These are phyloP conservation scores for Arachnomyces sp. DNA, from an alignment of 2,329 filamentous ascomycete species.

Conservation along the genomic window DNA sequence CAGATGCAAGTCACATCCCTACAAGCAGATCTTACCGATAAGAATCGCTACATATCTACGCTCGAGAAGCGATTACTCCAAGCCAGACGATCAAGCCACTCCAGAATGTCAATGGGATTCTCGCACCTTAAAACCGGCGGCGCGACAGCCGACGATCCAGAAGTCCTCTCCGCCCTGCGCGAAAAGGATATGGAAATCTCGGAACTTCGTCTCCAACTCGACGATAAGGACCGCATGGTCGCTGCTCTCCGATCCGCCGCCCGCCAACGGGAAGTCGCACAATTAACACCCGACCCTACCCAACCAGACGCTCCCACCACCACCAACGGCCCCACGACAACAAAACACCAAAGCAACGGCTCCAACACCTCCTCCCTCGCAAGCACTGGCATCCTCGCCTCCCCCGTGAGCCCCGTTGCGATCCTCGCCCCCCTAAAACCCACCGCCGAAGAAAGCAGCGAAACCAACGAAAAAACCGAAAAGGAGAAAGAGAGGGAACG, in stretches of 20 bases:
- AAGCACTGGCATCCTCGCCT: slow-evolving; percentile 10
- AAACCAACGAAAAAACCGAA: slow-evolving; percentile 9
- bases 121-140: slow-evolving; percentile 52
- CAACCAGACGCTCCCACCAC: slow-evolving; percentile 24
- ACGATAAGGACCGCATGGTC: slow-evolving; percentile 94
- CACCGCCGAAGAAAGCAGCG: slow-evolving; percentile 8
- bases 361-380: slow-evolving; percentile 23
- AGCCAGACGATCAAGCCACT: slow-evolving; percentile 81
- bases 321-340: slow-evolving; percentile 9
- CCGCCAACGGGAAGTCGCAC: slow-evolving; percentile 74
- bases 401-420: slow-evolving; percentile 20
- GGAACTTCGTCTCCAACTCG: slow-evolving; percentile 76
- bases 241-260: slow-evolving; percentile 75
- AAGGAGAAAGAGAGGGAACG: slow-evolving; percentile 28
- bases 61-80: slow-evolving; percentile 87
- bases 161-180: slow-evolving; percentile 61
- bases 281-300: slow-evolving; percentile 40
- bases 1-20: slow-evolving; percentile 82
- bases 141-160: slow-evolving; percentile 70
- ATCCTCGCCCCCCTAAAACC: slow-evolving; percentile 20
- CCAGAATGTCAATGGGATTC: slow-evolving; percentile 70
- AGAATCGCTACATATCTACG: slow-evolving; percentile 91
- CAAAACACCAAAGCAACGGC: slow-evolving; percentile 21
- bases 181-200: slow-evolving; percentile 92
- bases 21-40: slow-evolving; percentile 90